A percentile compares a stretch with the other conserved stretches of the same genome.
These are phyloP conservation scores for Macrophomina phaseolina DNA, from an alignment of 2,329 filamentous ascomycete genomes.

Conservation along the genomic window DNA sequence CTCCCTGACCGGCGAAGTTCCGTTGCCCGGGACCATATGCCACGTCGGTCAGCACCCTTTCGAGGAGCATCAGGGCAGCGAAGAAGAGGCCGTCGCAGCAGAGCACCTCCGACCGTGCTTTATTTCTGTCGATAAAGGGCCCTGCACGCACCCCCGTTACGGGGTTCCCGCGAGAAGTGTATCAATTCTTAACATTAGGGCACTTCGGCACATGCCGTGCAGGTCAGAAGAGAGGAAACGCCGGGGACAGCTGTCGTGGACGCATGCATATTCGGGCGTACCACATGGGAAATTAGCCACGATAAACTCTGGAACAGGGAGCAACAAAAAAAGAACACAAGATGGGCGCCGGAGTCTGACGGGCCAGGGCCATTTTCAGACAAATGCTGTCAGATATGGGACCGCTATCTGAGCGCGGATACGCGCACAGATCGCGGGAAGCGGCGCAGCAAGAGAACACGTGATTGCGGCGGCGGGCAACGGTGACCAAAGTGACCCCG, in stretches of 20 bases:
- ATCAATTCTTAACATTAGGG: background rate
- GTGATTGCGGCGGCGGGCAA: background rate
- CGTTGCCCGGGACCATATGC: conserved; percentile 26
- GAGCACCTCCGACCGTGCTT: background rate
- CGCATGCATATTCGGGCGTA: background rate
- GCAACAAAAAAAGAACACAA: too few relatives aligned
- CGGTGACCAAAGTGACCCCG: background rate
- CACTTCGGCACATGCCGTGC: background rate
- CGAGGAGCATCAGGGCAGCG: background rate
- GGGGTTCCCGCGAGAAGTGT: background rate
- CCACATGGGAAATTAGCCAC: background rate
- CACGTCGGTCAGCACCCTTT: conserved; percentile 23
- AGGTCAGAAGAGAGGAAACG: background rate
- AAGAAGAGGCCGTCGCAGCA: background rate
- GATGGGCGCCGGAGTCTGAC: background rate
- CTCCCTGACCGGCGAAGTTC: conserved; percentile 26
- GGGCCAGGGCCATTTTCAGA: background rate
- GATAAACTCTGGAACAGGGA: background rate
- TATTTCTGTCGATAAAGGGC: background rate
- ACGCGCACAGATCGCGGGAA: background rate
- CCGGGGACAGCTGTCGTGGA: background rate
- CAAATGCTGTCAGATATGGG: background rate
- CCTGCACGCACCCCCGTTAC: background rate
- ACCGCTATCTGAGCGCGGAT: background rate
- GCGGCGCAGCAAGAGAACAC: background rate